phyloP scores from a whole-genome alignment of 371 early-diverging fungal genomes.

The Mucor saturninus region DNA sequence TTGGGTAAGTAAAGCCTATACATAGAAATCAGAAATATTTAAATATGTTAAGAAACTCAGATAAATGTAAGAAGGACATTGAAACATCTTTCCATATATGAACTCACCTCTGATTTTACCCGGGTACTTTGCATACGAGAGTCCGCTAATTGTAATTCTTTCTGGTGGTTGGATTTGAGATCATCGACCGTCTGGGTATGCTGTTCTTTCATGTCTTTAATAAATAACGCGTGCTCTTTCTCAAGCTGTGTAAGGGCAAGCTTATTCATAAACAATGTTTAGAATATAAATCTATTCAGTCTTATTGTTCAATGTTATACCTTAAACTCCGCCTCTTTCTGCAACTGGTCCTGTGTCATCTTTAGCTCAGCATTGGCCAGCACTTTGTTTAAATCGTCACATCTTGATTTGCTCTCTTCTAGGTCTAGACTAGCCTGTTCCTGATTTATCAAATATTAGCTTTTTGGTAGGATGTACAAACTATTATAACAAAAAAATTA shows the following conservation, averaged over 20 bases:
- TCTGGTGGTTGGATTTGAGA: background rate
- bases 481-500: no score
- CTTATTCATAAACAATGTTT: background rate
- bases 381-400: background rate
- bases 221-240: background rate
- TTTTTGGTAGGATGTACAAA: no score
- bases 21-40: no score
- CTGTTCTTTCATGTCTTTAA: background rate
- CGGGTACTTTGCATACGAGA: conserved; percentile 3
- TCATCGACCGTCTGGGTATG: background rate
- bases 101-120: conserved; percentile 1
- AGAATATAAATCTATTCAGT: background rate
- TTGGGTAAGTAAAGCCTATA: background rate
- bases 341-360: background rate
- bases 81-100: background rate
- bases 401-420: background rate
- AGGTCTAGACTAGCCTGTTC: background rate
- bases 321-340: background rate
- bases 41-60: background rate
- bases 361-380: background rate
- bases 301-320: background rate
- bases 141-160: background rate
- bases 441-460: background rate
- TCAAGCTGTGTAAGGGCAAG: background rate
- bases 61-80: no score